phyloP scores from a whole-genome alignment of 441 rosid species.

The Pelargonium fulgidum region DNA sequence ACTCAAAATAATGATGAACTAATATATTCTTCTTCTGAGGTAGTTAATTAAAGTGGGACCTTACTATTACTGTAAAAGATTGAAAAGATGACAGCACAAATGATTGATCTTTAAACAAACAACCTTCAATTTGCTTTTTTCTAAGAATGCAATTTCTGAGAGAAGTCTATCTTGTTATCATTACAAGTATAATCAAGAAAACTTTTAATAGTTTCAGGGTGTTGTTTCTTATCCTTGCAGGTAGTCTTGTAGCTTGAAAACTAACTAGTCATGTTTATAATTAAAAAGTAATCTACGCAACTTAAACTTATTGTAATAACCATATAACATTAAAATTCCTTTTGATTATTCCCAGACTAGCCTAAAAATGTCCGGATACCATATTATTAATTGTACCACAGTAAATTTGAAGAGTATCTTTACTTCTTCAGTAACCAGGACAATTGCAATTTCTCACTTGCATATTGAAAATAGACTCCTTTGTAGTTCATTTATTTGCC shows the following conservation, averaged over 20 bases:
- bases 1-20: conserved; percentile 1
- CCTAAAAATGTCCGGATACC: neutral
- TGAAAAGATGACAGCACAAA: neutral
- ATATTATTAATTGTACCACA: neutral
- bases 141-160: conserved; percentile 5
- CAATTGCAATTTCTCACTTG: neutral
- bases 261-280: neutral
- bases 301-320: neutral
- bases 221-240: neutral
- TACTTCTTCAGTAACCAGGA: conserved; percentile 3
- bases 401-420: neutral
- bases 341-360: neutral
- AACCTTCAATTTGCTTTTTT: neutral
- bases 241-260: neutral
- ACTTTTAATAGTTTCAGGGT: neutral
- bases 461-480: neutral
- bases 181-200: conserved; percentile 1
- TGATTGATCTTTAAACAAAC: neutral
- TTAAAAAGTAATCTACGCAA: neutral
- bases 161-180: neutral
- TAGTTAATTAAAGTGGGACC: neutral
- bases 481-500: neutral
- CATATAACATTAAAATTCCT: neutral
- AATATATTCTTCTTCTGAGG: neutral
- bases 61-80: neutral